phyloP scores from a whole-genome alignment of 306 rosid species.

The Lagenaria siceraria region DNA sequence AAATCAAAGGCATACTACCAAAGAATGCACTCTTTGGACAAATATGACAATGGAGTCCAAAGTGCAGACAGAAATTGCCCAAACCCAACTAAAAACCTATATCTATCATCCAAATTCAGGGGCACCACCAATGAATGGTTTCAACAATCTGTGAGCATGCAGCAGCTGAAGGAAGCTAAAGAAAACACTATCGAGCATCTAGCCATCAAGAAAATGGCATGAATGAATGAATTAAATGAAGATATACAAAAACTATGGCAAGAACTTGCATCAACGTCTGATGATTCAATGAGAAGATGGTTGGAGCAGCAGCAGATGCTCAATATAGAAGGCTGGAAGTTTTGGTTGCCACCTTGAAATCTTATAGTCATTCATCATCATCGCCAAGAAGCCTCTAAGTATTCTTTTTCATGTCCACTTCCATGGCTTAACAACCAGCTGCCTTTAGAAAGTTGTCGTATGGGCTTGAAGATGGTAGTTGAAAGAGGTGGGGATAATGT shows the following conservation, averaged over 20 bases:
- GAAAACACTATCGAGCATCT: not conserved
- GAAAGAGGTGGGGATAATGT: conserved; percentile 38
- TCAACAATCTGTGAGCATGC: not conserved
- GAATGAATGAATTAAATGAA: not conserved
- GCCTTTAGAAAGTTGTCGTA: conserved; percentile 76
- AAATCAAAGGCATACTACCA: not conserved
- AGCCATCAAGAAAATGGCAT: not conserved
- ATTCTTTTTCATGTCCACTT: not conserved
- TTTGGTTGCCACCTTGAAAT: not conserved
- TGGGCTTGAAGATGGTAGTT: conserved; percentile 60
- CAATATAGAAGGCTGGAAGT: not conserved
- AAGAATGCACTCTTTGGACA: not conserved
- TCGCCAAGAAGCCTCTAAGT: not conserved
- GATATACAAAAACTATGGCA: not conserved
- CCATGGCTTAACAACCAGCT: conserved; percentile 44
- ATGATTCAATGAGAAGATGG: not conserved
- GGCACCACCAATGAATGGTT: not conserved
- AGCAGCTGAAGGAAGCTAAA: not conserved
- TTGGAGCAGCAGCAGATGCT: not conserved
- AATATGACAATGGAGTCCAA: not conserved
- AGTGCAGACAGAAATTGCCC: not conserved
- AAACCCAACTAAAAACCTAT: not conserved
- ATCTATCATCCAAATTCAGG: not conserved
- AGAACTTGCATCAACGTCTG: not conserved
- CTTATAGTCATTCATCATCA: not conserved